Evolutionary conservation across 2,329 filamentous ascomycete genomes (phyloP).

Genomic region (Furcasterigmium sp.): DNA sequence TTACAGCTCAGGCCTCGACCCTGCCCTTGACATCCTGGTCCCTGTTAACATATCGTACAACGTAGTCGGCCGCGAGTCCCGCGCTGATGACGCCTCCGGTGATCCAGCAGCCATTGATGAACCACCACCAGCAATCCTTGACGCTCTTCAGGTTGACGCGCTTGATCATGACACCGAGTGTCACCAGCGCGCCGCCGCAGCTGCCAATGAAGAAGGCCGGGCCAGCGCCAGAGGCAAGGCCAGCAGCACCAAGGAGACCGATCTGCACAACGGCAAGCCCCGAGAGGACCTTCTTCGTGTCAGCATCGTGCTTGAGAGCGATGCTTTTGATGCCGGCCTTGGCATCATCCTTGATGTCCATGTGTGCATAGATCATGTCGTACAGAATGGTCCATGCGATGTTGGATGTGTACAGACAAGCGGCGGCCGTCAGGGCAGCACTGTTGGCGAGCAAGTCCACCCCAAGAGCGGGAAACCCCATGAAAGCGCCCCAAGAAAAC

Average conservation of each 20-base stretch:
- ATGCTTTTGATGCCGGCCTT: slow-evolving; percentile 89
- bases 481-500: slow-evolving; percentile 84
- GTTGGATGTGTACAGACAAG: slow-evolving; percentile 69
- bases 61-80: slow-evolving; percentile 56
- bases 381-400: slow-evolving; percentile 84
- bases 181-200: slow-evolving; percentile 58
- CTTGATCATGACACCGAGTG: slow-evolving; percentile 62
- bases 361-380: slow-evolving; percentile 91
- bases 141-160: slow-evolving; percentile 61
- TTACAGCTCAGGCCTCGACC: not conserved
- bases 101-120: slow-evolving; percentile 64
- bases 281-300: slow-evolving; percentile 71
- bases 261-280: slow-evolving; percentile 67
- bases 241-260: slow-evolving; percentile 63
- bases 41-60: slow-evolving; percentile 38
- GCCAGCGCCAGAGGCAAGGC: slow-evolving; percentile 60
- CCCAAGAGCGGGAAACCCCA: slow-evolving; percentile 81
- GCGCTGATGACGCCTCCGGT: slow-evolving; percentile 58
- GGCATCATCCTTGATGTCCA: slow-evolving; percentile 81
- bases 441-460: slow-evolving; percentile 64
- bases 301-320: slow-evolving; percentile 69
- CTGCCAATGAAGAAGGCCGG: slow-evolving; percentile 64
- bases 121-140: slow-evolving; percentile 73
- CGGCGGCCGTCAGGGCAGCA: slow-evolving; percentile 59
- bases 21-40: slow-evolving; percentile 13